Percentiles rank a stretch among this genome's conserved stretches.
Evolutionary conservation across 805 yeast species (phyloP).

Genomic region (Candida verbasci): DNA sequence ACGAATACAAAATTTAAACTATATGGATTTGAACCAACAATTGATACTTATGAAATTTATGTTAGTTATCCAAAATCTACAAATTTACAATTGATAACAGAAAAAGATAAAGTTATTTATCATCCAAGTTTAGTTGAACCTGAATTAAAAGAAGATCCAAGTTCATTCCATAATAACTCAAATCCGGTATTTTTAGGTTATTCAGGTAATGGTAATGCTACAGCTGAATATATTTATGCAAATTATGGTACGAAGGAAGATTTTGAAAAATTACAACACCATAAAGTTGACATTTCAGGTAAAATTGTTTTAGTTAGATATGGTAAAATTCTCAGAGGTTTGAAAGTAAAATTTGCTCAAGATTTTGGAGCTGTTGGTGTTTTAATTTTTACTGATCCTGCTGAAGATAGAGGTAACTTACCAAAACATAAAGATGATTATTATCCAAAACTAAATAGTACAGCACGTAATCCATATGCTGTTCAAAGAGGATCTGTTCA

Average conservation of each 20-base stretch:
- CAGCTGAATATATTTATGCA: constrained; percentile 51
- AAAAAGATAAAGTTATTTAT: constrained; percentile 32
- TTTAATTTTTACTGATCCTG: constrained; percentile 52
- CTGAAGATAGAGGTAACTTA: constrained; percentile 56
- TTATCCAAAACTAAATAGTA: constrained; percentile 52
- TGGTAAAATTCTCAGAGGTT: constrained; percentile 48
- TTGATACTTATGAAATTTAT: constrained; percentile 56
- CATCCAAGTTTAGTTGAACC: constrained; percentile 52
- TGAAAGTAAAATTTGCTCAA: constrained; percentile 60
- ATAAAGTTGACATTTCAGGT: constrained; percentile 43
- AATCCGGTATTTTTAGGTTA: constrained; percentile 58
- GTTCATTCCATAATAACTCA: constrained; percentile 32
- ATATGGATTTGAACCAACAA: constrained; percentile 46
- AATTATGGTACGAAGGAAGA: constrained; percentile 60
- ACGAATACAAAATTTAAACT: constrained; percentile 46
- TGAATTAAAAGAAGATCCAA: constrained; percentile 34
- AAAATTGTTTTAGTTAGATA: constrained; percentile 58
- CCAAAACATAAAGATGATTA: constrained; percentile 49
- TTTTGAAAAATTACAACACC: constrained; percentile 36
- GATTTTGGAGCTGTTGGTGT: constrained; percentile 60
- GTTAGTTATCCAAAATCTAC: constrained; percentile 49
- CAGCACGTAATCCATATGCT: constrained; percentile 58
- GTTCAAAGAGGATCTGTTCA: constrained; percentile 62
- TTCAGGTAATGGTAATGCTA: constrained; percentile 59
- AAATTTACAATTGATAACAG: constrained; percentile 29